These are phyloP conservation scores for Trichoderma reesei DNA, from an alignment of 495 filamentous ascomycete species.

Conservation along the genomic window DNA sequence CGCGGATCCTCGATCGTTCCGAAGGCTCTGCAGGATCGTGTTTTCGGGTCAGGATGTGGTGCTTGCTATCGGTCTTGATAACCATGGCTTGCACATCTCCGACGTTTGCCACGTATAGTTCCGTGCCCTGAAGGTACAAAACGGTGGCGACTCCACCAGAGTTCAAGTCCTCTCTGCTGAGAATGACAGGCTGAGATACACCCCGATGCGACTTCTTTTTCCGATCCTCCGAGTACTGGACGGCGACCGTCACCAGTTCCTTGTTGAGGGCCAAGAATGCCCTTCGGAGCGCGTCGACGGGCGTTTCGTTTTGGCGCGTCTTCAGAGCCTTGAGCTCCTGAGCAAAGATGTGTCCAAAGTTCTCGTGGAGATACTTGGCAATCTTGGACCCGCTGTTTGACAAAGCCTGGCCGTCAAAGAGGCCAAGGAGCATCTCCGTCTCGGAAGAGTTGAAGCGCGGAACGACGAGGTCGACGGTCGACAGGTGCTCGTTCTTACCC, in stretches of 20 bases:
- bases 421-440: constrained; percentile 77
- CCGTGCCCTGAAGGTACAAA: constrained; percentile 76
- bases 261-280: constrained; percentile 88
- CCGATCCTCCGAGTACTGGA: constrained; percentile 67
- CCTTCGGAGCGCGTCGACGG: constrained; percentile 72
- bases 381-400: constrained; percentile 86
- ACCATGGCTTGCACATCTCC: constrained; percentile 92
- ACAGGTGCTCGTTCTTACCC: constrained; percentile 85
- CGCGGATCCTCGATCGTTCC: constrained; percentile 82
- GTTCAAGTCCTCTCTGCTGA: constrained; percentile 78
- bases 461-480: constrained; percentile 95
- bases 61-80: constrained; percentile 73
- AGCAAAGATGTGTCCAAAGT: constrained; percentile 74
- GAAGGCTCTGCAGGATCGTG: constrained; percentile 80
- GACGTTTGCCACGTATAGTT: constrained; percentile 89
- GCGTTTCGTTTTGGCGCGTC: constrained; percentile 49
- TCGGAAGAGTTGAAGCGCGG: constrained; percentile 87
- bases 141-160: constrained; percentile 90
- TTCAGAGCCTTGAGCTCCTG: constrained; percentile 68
- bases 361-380: constrained; percentile 91
- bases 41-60: constrained; percentile 73
- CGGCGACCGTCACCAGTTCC: constrained; percentile 81
- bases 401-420: constrained; percentile 87
- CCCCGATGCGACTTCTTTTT: constrained; percentile 54
- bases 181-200: constrained; percentile 46